A percentile compares a stretch with the other conserved stretches of the same genome.
These are phyloP conservation scores for Ophiostoma ulmi DNA, from an alignment of 2,329 filamentous ascomycete genomes.

Conservation along the genomic window DNA sequence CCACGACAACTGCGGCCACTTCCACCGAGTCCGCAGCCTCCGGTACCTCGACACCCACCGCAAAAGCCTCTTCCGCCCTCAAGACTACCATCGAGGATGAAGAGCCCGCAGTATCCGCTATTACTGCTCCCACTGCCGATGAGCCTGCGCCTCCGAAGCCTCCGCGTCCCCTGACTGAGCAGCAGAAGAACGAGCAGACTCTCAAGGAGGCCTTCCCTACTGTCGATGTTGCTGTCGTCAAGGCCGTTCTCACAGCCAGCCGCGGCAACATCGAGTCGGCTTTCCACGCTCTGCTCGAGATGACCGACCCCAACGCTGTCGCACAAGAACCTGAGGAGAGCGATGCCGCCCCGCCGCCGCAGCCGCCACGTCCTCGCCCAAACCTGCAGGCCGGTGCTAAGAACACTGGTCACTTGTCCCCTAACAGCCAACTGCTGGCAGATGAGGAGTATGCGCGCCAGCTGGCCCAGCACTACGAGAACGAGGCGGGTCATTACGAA, in stretches of 20 bases:
- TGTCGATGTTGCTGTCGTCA: slow-evolving; percentile 75
- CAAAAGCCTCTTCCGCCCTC: slow-evolving; percentile 30
- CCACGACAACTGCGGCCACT: slow-evolving; percentile 10
- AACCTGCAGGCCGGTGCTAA: slow-evolving; percentile 50
- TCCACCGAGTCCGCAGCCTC: slow-evolving; percentile 34
- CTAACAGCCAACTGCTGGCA: slow-evolving; percentile 76
- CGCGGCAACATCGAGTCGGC: slow-evolving; percentile 83
- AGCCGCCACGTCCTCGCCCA: slow-evolving; percentile 66
- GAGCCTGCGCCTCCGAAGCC: slow-evolving; percentile 65
- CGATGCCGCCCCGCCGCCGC: slow-evolving; percentile 61
- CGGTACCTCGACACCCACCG: slow-evolving; percentile 30
- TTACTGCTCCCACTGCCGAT: slow-evolving; percentile 36
- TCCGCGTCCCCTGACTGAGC: slow-evolving; percentile 72
- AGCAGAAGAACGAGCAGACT: slow-evolving; percentile 79
- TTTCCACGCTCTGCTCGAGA: slow-evolving; percentile 86
- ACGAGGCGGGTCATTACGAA: slow-evolving; percentile 51
- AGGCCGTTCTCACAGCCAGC: slow-evolving; percentile 81
- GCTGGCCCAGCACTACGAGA: slow-evolving; percentile 84
- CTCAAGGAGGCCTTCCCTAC: slow-evolving; percentile 89
- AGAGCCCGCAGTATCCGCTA: slow-evolving; percentile 20
- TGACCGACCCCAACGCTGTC: slow-evolving; percentile 72
- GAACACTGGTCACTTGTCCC: slow-evolving; percentile 61
- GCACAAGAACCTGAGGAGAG: slow-evolving; percentile 35
- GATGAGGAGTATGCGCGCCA: slow-evolving; percentile 88
- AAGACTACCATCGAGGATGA: slow-evolving; percentile 27